Evolutionary conservation across 2,329 filamentous ascomycete genomes (phyloP), one percentile per base, ranked within the genome.

Genomic region (Xylariaceae sp.): DNA sequence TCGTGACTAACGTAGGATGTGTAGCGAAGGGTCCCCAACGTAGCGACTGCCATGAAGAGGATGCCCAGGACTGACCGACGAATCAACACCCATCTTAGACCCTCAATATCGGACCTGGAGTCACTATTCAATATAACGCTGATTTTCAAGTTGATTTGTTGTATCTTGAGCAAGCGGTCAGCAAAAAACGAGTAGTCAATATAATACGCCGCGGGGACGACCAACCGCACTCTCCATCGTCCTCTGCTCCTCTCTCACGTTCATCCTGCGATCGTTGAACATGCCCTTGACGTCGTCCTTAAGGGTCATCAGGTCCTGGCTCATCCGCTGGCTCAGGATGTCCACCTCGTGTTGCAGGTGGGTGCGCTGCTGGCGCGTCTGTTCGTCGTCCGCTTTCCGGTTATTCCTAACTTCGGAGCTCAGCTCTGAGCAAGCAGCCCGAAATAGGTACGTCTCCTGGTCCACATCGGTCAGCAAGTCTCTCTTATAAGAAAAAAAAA

Each of bases 111-210:
- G 3, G 90, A 93, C 71, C 93, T 93, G 46, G 89, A 87, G 73
- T 98, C 95, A 60, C 91, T 95, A 72, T 91, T 96, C 43, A 99
- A 82, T 41, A 85, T 82, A 29, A 96, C 91, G 20, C 90, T 96
- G 73, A 99, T 98, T 72, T 96, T 95, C 76, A 98, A 96, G 75
- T 93, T 96, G 65, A 98, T 82, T 77, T 96, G 89, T 79, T 97
- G 93, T 60, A 96, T 93, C 81, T 91, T 67, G 20, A 20, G 10
- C 21, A 3, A n/a, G 52, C 2, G 6, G 23, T 57, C 50, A 53
- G 52, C 29, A 48, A 16, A n/a, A 42, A 29, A 16, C 32, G 29
- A 29, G 37, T 3, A 26, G 23, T 21, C 32, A 47, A 20, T 12
- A 42, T 3, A 44, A 16, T 43, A 19, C 40, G 18, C n/a, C 29